A percentile compares a stretch with the other conserved stretches of the same genome.
Conservation (phyloP, 352 stramenopile genomes). For the Globisporangium cylindrosporum region DNA sequence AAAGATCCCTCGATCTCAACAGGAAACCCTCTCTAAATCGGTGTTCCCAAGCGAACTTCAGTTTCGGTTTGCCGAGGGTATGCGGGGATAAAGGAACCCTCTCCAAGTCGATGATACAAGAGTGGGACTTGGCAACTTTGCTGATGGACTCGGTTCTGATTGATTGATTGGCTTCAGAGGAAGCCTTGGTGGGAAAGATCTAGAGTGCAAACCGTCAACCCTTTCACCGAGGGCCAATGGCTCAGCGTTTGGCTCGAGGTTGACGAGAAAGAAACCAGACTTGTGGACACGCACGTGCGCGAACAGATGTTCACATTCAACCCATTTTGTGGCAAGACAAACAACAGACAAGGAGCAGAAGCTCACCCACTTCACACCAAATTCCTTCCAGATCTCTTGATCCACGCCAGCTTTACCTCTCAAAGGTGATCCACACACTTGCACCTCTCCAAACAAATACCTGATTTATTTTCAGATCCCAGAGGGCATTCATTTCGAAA, state of each 20-base stretch:
- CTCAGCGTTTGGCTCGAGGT: neutral
- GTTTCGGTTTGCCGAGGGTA: conserved; percentile 1
- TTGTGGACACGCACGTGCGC: neutral
- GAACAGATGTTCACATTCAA: conserved; percentile 1
- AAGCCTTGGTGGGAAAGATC: conserved; percentile 5
- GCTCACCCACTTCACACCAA: neutral
- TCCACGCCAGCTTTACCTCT: neutral
- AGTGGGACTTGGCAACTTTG: conserved; percentile 3
- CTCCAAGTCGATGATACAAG: neutral
- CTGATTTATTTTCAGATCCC: neutral
- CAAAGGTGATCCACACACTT: too few relatives aligned
- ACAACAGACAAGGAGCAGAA: neutral
- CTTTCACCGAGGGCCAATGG: neutral
- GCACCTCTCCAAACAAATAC: neutral
- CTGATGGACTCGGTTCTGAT: neutral
- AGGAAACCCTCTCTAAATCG: neutral
- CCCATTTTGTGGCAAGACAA: neutral
- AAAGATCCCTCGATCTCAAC: neutral
- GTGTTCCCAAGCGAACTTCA: neutral
- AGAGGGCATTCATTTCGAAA: neutral
- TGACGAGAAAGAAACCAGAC: conserved; percentile 4
- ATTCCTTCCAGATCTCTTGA: neutral
- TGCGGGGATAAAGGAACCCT: neutral
- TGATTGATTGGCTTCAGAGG: conserved; percentile 1
- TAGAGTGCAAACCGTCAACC: neutral